These are phyloP conservation scores for Haplosporangium sp. DNA, from an alignment of 371 early-diverging fungal genomes.

Conservation along the genomic window DNA sequence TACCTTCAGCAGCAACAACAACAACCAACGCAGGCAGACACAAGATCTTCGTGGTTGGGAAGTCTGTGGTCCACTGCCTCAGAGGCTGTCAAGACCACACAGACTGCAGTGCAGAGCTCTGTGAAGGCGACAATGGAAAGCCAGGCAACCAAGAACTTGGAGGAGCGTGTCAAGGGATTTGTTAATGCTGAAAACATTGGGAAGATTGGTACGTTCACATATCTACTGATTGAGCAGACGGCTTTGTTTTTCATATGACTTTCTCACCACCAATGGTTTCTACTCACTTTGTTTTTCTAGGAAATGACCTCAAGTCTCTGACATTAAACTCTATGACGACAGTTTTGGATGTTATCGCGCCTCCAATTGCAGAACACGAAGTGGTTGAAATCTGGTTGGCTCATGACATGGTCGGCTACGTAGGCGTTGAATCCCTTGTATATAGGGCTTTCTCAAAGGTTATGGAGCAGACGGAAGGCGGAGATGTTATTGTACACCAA, in stretches of 20 bases:
- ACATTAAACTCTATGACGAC: conserved; percentile 60
- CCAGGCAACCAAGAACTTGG: conserved; percentile 64
- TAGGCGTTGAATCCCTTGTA: conserved; percentile 68
- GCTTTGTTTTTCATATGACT: not conserved
- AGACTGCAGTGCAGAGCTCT: conserved; percentile 57
- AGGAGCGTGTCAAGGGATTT: conserved; percentile 68
- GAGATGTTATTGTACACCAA: conserved; percentile 72
- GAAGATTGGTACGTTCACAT: conserved; percentile 63
- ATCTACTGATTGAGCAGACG: not conserved
- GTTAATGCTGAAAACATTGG: conserved; percentile 74
- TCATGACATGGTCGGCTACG: conserved; percentile 73
- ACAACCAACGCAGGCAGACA: conserved; percentile 24
- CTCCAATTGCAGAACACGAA: conserved; percentile 77
- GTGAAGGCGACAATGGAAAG: conserved; percentile 60
- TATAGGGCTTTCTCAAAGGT: conserved; percentile 73
- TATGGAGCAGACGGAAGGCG: conserved; percentile 78
- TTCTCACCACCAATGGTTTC: not conserved
- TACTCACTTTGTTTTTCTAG: conserved; percentile 25
- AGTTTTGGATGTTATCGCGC: conserved; percentile 73
- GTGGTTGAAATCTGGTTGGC: conserved; percentile 74
- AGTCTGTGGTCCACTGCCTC: conserved; percentile 56
- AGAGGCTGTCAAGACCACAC: conserved; percentile 57
- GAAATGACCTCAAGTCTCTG: conserved; percentile 62
- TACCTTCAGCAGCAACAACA: conserved; percentile 47
- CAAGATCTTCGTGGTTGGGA: conserved; percentile 50